Evolutionary conservation across 192 early-diverging fungal species (phyloP).

Genomic region (Backusella australiensis): DNA sequence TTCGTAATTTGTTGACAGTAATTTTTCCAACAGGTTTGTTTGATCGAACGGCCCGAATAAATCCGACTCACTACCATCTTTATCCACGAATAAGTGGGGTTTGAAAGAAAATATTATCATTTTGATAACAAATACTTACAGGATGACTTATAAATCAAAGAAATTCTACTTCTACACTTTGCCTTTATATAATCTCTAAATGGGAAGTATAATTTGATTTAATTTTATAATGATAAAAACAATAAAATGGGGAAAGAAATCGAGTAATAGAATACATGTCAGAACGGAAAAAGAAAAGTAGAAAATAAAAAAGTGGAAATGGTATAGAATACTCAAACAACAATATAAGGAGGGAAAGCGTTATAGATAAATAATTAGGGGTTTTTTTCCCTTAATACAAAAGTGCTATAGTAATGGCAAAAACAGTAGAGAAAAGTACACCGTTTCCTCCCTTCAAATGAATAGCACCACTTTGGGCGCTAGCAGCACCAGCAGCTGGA

Average conservation of each 20-base stretch:
- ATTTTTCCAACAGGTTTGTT: too few species aligned
- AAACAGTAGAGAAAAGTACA: neutral
- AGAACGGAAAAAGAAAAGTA: neutral
- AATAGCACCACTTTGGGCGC: neutral
- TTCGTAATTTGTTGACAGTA: too few species aligned
- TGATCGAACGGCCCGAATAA: too few species aligned
- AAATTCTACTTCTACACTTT: too few species aligned
- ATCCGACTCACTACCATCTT: too few species aligned
- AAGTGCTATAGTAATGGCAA: neutral
- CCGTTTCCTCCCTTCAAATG: neutral
- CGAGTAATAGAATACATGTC: neutral
- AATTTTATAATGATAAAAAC: neutral
- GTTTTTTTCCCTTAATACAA: neutral
- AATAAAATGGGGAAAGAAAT: neutral
- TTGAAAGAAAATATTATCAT: too few species aligned
- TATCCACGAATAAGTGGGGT: too few species aligned
- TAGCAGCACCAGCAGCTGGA: neutral
- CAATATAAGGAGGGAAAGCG: neutral
- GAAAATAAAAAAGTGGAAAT: neutral
- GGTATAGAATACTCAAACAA: neutral
- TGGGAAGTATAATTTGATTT: neutral
- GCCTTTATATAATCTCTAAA: neutral
- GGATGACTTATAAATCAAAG: too few species aligned
- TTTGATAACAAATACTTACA: too few species aligned
- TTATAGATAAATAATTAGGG: neutral